A percentile compares a stretch with the other conserved stretches of the same genome.
Conservation (phyloP, 495 filamentous ascomycete genomes). For the Aspergillus sclerotioniger region DNA sequence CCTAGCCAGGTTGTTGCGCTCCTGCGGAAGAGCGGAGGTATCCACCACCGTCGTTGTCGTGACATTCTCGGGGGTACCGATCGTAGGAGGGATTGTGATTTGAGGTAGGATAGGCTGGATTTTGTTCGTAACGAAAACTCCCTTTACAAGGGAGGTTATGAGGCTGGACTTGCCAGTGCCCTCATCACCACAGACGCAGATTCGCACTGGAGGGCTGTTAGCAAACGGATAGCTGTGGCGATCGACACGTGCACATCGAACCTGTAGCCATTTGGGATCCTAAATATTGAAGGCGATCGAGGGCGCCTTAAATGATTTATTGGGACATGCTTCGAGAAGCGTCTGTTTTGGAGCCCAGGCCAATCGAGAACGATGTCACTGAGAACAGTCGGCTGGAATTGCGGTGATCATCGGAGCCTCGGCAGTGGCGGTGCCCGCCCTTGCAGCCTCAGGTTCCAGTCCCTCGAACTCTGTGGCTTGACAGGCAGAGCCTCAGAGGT, state of each 20-base stretch:
- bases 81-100: slow-evolving; percentile 85
- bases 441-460: slow-evolving; percentile 16
- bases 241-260: slow-evolving; percentile 13
- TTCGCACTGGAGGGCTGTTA: slow-evolving; percentile 62
- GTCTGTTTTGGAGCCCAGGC: not conserved
- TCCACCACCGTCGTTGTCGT: slow-evolving; percentile 94
- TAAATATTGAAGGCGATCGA: slow-evolving; percentile 3
- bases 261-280: slow-evolving; percentile 36
- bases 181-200: slow-evolving; percentile 96
- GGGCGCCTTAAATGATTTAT: slow-evolving; percentile 17
- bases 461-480: not conserved
- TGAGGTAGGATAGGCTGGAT: slow-evolving; percentile 92
- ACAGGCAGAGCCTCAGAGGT: too few species aligned
- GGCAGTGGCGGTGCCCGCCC: slow-evolving; percentile 22
- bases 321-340: not conserved
- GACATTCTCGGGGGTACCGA: slow-evolving; percentile 90
- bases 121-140: slow-evolving; percentile 88
- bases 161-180: slow-evolving; percentile 58
- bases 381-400: not conserved
- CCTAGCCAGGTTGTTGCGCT: slow-evolving; percentile 80
- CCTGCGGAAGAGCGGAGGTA: slow-evolving; percentile 92
- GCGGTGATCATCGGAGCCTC: slow-evolving; percentile 18
- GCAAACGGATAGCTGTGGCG: slow-evolving; percentile 9
- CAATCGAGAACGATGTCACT: slow-evolving; percentile 1
- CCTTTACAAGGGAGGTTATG: slow-evolving; percentile 75